phyloP scores from a whole-genome alignment of 768 basidiomycete species.

The Panus rudis region DNA sequence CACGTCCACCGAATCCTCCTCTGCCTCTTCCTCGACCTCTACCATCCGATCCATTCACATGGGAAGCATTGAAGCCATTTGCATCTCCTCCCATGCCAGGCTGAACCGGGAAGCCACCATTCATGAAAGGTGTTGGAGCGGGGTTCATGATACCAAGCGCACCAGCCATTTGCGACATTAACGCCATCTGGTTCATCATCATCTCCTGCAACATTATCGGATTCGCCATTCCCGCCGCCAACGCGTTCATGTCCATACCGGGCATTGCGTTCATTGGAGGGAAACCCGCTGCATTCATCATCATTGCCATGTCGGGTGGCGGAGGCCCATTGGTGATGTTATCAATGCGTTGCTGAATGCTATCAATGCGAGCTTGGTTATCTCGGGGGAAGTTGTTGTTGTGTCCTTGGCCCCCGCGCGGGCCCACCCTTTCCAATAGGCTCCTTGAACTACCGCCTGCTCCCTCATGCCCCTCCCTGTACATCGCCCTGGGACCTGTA shows the following conservation, averaged over 20 bases:
- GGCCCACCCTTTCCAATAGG: slow-evolving; percentile 75
- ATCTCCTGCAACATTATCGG: slow-evolving; percentile 79
- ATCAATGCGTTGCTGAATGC: slow-evolving; percentile 75
- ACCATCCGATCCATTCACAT: slow-evolving; percentile 36
- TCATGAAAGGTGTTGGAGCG: slow-evolving; percentile 47
- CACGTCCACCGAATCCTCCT: slow-evolving; percentile 16
- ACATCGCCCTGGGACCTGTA: slow-evolving; percentile 82
- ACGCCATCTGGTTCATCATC: slow-evolving; percentile 87
- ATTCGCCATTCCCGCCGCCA: slow-evolving; percentile 54
- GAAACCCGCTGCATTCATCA: slow-evolving; percentile 37
- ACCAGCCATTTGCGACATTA: slow-evolving; percentile 89
- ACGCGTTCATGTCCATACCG: slow-evolving; percentile 59
- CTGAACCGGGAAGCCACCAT: slow-evolving; percentile 55
- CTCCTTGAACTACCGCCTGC: slow-evolving; percentile 42
- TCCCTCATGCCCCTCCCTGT: slow-evolving; percentile 21
- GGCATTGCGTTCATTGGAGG: slow-evolving; percentile 23
- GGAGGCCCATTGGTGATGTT: slow-evolving; percentile 58
- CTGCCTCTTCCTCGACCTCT: slow-evolving; percentile 24
- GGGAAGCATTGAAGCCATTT: slow-evolving; percentile 41
- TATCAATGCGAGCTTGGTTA: slow-evolving; percentile 34
- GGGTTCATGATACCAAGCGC: slow-evolving; percentile 75
- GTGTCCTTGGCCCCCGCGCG: slow-evolving; percentile 8
- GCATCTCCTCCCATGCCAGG: slow-evolving; percentile 36
- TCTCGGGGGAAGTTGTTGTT: slow-evolving; percentile 10
- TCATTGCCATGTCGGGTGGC: slow-evolving; percentile 37